These are phyloP conservation scores for Plasmodium blacklocki DNA, from an alignment of 169 alveolate species.

Conservation along the genomic window DNA sequence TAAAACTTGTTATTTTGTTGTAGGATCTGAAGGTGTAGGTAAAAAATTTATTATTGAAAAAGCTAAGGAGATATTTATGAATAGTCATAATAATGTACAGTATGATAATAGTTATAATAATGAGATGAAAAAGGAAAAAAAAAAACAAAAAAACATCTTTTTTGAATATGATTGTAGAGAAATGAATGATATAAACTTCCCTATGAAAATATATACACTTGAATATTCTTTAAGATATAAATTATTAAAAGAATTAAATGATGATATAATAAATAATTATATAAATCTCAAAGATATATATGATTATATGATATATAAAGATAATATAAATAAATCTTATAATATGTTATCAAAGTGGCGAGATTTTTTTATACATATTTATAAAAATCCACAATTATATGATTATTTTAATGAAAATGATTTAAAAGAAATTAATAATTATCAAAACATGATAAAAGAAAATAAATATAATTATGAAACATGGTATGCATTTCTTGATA, in stretches of 20 bases:
- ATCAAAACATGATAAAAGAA: background rate
- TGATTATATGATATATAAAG: slow-evolving; percentile 2
- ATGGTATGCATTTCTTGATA: slow-evolving; percentile 15
- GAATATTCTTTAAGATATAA: slow-evolving; percentile 18
- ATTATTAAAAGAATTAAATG: slow-evolving; percentile 34
- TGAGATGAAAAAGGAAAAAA: background rate
- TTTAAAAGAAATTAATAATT: slow-evolving; percentile 4
- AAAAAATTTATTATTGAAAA: slow-evolving; percentile 46
- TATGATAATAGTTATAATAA: background rate
- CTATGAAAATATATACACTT: slow-evolving; percentile 7
- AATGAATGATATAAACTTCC: slow-evolving; percentile 8
- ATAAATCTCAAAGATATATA: slow-evolving; percentile 22
- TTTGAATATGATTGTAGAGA: slow-evolving; percentile 45
- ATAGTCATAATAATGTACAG: background rate
- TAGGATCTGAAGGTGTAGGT: slow-evolving; percentile 62
- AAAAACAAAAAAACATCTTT: slow-evolving; percentile 5
- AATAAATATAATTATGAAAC: slow-evolving; percentile 7
- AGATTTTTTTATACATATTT: slow-evolving; percentile 23
- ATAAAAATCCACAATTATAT: slow-evolving; percentile 21
- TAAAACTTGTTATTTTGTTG: slow-evolving; percentile 31
- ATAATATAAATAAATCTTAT: background rate
- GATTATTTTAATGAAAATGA: slow-evolving; percentile 47
- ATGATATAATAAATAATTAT: slow-evolving; percentile 13
- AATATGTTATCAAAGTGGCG: slow-evolving; percentile 1
- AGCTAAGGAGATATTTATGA: slow-evolving; percentile 29